Evolutionary conservation across 441 rosid species (phyloP).

Genomic region (Biscutella auriculata): DNA sequence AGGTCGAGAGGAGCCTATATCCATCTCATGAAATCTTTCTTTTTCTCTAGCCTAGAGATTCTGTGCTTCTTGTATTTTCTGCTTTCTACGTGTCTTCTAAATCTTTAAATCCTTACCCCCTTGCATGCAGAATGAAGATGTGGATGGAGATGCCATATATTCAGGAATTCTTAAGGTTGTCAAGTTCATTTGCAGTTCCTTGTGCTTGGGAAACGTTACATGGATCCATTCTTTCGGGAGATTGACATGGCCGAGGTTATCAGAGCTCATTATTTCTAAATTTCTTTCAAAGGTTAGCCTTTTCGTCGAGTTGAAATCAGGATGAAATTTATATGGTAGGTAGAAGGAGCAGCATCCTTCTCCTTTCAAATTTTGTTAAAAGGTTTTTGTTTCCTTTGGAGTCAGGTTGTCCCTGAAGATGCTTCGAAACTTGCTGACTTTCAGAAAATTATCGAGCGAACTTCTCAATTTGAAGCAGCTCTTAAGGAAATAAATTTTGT

Average conservation of each 20-base stretch:
- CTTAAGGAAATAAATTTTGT: conserved; percentile 59
- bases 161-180: conserved; percentile 47
- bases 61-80: conserved; percentile 2
- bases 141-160: conserved; percentile 54
- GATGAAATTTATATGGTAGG: background rate
- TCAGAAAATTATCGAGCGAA: conserved; percentile 56
- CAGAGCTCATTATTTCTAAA: conserved; percentile 70
- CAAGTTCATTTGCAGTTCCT: conserved; percentile 41
- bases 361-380: background rate
- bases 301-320: background rate
- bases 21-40: background rate
- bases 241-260: conserved; percentile 87
- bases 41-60: background rate
- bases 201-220: conserved; percentile 66
- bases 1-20: background rate
- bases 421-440: conserved; percentile 80
- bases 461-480: conserved; percentile 67
- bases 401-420: conserved; percentile 90
- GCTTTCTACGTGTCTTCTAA: background rate
- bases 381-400: conserved; percentile 7
- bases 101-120: conserved; percentile 2
- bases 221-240: conserved; percentile 81
- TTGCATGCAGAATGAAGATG: conserved; percentile 36
- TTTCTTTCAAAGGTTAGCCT: conserved; percentile 78
- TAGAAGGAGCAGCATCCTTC: background rate